phyloP scores from a whole-genome alignment of 73 alveolate species.

The Blepharisma japonicum region DNA sequence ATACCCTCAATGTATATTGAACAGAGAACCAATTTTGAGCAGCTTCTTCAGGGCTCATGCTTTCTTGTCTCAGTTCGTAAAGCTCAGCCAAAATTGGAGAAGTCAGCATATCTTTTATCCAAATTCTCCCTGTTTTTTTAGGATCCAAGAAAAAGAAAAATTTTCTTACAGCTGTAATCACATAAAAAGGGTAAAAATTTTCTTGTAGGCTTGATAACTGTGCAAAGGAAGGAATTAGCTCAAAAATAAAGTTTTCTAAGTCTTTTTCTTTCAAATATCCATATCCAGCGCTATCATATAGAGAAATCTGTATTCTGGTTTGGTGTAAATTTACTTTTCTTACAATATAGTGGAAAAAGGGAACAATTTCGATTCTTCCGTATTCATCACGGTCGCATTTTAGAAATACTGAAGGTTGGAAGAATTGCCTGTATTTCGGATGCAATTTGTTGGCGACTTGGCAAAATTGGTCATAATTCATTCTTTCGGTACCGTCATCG shows the following conservation, averaged over 20 bases:
- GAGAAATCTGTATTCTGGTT: conserved; percentile 58
- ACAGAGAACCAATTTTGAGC: conserved; percentile 86
- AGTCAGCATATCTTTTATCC: conserved; percentile 91
- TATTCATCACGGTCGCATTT: conserved; percentile 94
- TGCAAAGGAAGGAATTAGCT: conserved; percentile 93
- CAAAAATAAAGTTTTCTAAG: conserved; percentile 95
- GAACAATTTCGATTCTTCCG: conserved; percentile 96
- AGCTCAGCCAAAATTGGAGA: conserved; percentile 90
- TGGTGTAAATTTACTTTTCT: conserved; percentile 87
- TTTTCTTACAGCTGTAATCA: conserved; percentile 95
- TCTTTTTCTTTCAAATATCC: conserved; percentile 64
- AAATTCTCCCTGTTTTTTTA: conserved; percentile 85
- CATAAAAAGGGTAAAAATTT: conserved; percentile 94
- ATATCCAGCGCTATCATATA: conserved; percentile 48
- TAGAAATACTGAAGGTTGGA: conserved; percentile 83
- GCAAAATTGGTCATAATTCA: conserved; percentile 77
- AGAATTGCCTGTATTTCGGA: conserved; percentile 78
- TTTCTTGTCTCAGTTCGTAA: conserved; percentile 78
- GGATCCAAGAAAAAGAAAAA: conserved; percentile 92
- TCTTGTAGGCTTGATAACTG: conserved; percentile 61
- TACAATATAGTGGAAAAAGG: conserved; percentile 95
- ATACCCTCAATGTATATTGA: conserved; percentile 77
- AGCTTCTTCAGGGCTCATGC: conserved; percentile 70
- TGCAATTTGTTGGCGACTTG: conserved; percentile 66
- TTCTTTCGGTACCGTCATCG: conserved; percentile 89